phyloP scores from a whole-genome alignment of 2,329 filamentous ascomycete genomes.

The Kalaharituber pfeilii region DNA sequence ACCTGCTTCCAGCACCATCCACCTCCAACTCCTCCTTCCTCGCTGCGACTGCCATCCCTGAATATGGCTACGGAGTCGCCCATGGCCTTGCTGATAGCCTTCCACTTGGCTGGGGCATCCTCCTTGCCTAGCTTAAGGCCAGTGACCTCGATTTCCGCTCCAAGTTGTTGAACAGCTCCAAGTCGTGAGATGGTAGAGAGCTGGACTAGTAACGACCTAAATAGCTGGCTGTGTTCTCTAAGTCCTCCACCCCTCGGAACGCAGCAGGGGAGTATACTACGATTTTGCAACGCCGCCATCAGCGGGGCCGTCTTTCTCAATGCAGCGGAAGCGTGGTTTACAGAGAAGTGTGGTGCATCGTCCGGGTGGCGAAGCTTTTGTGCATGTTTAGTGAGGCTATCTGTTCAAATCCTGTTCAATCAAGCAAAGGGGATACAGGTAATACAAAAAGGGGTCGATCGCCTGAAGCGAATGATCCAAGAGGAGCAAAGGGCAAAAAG shows the following conservation, averaged over 20 bases:
- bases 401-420: background rate
- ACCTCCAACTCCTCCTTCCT: too few relatives aligned
- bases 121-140: too few relatives aligned
- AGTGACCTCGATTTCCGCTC: too few relatives aligned
- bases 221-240: background rate
- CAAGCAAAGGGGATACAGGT: background rate
- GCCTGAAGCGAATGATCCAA: background rate
- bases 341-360: background rate
- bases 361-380: background rate
- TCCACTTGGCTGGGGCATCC: too few relatives aligned
- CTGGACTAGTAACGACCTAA: background rate
- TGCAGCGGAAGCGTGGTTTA: background rate
- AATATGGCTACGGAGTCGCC: too few relatives aligned
- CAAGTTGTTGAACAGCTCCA: too few relatives aligned
- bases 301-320: background rate
- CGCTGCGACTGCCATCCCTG: too few relatives aligned
- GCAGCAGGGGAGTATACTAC: background rate
- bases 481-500: background rate
- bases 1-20: too few relatives aligned
- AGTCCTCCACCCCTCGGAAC: background rate
- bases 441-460: background rate
- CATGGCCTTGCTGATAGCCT: too few relatives aligned
- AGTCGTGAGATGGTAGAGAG: background rate
- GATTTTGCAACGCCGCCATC: background rate
- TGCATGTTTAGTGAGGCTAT: background rate